Evolutionary conservation across 441 rosid species (phyloP).

Genomic region (Raphanus hybrid): DNA sequence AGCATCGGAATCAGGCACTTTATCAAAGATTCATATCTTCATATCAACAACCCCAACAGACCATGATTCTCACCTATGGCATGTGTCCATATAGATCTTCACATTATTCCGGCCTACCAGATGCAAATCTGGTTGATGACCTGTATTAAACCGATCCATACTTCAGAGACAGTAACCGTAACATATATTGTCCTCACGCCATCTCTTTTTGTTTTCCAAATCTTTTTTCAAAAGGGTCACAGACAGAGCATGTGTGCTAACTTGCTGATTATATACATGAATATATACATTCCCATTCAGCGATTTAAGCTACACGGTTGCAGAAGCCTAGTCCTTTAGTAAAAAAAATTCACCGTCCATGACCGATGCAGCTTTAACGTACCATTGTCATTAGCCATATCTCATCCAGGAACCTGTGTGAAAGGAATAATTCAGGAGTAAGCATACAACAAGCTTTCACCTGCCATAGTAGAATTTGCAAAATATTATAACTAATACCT

Average conservation of each 20-base stretch:
- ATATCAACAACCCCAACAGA: slow-evolving; percentile 11
- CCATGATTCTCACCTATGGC: slow-evolving; percentile 63
- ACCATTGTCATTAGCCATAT: slow-evolving; percentile 69
- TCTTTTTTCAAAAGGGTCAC: background rate
- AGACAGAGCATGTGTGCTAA: background rate
- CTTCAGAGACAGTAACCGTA: slow-evolving; percentile 11
- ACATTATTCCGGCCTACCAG: slow-evolving; percentile 92
- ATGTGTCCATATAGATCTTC: slow-evolving; percentile 85
- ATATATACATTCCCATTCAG: slow-evolving; percentile 75
- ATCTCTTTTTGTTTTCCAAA: background rate
- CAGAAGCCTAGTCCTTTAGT: slow-evolving; percentile 81
- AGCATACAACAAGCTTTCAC: background rate
- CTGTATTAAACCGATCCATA: slow-evolving; percentile 46
- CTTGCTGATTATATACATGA: background rate
- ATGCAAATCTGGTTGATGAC: slow-evolving; percentile 98
- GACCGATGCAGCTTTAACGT: slow-evolving; percentile 67
- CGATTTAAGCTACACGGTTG: slow-evolving; percentile 65
- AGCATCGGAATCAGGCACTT: background rate
- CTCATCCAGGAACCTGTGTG: slow-evolving; percentile 73
- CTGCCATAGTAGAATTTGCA: background rate
- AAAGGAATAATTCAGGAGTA: slow-evolving; percentile 18
- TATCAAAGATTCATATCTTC: slow-evolving; percentile 25
- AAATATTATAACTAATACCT: slow-evolving; percentile 48
- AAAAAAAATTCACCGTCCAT: slow-evolving; percentile 79
- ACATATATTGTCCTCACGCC: background rate